Evolutionary conservation across 139 green algal species (phyloP).

Genomic region (Chlorella vulgaris): DNA sequence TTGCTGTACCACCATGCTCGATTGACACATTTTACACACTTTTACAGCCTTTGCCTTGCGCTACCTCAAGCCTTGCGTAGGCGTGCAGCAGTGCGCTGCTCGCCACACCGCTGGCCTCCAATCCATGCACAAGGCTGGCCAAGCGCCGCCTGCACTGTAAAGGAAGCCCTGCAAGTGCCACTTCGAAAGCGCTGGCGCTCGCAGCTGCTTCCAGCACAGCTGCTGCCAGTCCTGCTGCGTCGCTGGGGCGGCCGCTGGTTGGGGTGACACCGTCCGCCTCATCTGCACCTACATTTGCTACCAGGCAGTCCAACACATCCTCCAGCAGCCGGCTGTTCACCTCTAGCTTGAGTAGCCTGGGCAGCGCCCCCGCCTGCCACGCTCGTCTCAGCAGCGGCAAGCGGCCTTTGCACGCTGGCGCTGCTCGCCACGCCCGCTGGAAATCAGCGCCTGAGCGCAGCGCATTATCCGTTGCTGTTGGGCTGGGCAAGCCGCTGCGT

Average conservation of each 20-base stretch:
- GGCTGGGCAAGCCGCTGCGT: neutral
- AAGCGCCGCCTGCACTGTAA: slow-evolving; percentile 21
- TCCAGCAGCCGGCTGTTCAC: slow-evolving; percentile 19
- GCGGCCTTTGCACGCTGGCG: neutral
- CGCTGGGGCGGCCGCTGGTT: neutral
- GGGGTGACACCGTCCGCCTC: neutral
- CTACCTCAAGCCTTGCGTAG: neutral
- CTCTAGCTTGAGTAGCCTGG: slow-evolving; percentile 19
- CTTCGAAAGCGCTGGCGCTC: neutral
- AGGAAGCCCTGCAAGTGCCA: slow-evolving; percentile 2
- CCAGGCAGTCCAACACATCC: slow-evolving; percentile 3
- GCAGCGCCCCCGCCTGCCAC: neutral
- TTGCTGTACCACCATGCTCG: neutral
- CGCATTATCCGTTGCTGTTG: neutral
- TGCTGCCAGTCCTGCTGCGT: neutral
- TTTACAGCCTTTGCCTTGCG: too few relatives aligned
- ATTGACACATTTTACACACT: neutral
- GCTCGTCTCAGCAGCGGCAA: neutral
- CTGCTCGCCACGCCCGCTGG: slow-evolving; percentile 5
- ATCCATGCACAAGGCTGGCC: neutral
- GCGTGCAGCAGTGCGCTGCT: neutral
- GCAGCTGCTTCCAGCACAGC: slow-evolving; percentile 12
- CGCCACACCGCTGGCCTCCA: neutral
- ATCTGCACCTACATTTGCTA: neutral
- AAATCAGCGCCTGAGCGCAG: slow-evolving; percentile 2